Conservation (phyloP, 495 filamentous ascomycete species). For the Mycothermus thermophilus region DNA sequence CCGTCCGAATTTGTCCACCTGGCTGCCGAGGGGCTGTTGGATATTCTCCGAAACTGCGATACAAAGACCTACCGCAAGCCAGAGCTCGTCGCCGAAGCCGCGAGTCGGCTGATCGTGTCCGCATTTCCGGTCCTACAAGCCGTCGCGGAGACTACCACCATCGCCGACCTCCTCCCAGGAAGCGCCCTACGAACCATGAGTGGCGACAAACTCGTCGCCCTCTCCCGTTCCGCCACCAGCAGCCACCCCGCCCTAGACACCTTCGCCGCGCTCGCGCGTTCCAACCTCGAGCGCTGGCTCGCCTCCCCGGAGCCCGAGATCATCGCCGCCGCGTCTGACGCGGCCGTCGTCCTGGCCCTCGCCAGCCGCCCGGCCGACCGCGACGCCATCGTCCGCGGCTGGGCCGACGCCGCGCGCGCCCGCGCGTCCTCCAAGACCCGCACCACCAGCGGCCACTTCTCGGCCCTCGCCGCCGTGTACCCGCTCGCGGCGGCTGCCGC, state of each 20-base stretch:
- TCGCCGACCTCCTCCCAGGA: slow-evolving; percentile 10
- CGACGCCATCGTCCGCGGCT: slow-evolving; percentile 20
- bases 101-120: slow-evolving; percentile 41
- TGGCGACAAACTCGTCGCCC: slow-evolving; percentile 5
- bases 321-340: slow-evolving; percentile 26
- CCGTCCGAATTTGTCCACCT: slow-evolving; percentile 7
- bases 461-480: slow-evolving; percentile 27
- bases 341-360: slow-evolving; percentile 26
- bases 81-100: slow-evolving; percentile 54
- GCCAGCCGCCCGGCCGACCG: slow-evolving; percentile 19
- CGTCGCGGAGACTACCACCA: slow-evolving; percentile 8
- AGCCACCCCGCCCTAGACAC: slow-evolving; percentile 1
- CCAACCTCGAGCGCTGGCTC: slow-evolving; percentile 26
- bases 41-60: slow-evolving; percentile 23
- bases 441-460: slow-evolving; percentile 26
- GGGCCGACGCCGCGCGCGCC: slow-evolving; percentile 25
- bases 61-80: slow-evolving; percentile 42
- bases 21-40: slow-evolving; percentile 11
- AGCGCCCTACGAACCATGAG: slow-evolving; percentile 7
- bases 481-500: slow-evolving; percentile 13
- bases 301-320: slow-evolving; percentile 30
- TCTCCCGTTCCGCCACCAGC: slow-evolving; percentile 6
- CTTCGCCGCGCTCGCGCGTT: slow-evolving; percentile 14
- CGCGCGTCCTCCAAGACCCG: slow-evolving; percentile 15
- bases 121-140: slow-evolving; percentile 25